Evolutionary conservation across 2,329 filamentous ascomycete genomes (phyloP).

Genomic region (Onygenales sp.): DNA sequence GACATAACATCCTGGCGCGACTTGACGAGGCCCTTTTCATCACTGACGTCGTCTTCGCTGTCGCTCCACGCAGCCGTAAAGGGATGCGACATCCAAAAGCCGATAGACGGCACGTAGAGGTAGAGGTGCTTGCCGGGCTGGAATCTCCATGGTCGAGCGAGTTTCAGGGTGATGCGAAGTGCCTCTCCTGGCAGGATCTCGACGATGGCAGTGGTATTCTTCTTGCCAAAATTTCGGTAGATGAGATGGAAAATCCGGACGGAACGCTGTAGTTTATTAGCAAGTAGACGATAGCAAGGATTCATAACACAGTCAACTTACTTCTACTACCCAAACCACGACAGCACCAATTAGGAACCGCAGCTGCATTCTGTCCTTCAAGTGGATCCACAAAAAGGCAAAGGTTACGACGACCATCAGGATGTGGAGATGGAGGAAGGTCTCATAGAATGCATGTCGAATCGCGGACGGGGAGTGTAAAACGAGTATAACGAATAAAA

Average conservation of each 20-base stretch:
- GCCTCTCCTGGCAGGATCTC: constrained; percentile 62
- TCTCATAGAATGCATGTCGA: constrained; percentile 94
- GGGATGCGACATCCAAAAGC: constrained; percentile 63
- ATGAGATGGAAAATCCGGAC: constrained; percentile 54
- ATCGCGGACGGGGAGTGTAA: constrained; percentile 67
- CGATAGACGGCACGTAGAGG: constrained; percentile 58
- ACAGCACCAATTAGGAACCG: constrained; percentile 67
- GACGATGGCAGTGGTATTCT: constrained; percentile 54
- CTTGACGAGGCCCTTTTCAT: constrained; percentile 35
- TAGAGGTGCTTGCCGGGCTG: constrained; percentile 66
- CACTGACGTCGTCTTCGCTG: constrained; percentile 38
- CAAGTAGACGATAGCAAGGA: background rate
- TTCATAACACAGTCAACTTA: constrained; percentile 10
- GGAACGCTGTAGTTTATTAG: constrained; percentile 33
- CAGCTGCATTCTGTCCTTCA: constrained; percentile 59
- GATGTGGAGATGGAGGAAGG: constrained; percentile 82
- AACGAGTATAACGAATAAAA: constrained; percentile 56
- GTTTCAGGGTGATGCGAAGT: constrained; percentile 58
- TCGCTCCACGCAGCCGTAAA: constrained; percentile 72
- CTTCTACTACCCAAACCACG: constrained; percentile 66
- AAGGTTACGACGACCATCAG: constrained; percentile 60
- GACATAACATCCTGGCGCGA: constrained; percentile 43
- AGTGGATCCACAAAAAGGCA: constrained; percentile 68
- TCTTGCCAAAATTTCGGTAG: constrained; percentile 51
- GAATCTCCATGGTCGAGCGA: constrained; percentile 58